phyloP scores from a whole-genome alignment of 805 yeast genomes.

The Candida easanensis region DNA sequence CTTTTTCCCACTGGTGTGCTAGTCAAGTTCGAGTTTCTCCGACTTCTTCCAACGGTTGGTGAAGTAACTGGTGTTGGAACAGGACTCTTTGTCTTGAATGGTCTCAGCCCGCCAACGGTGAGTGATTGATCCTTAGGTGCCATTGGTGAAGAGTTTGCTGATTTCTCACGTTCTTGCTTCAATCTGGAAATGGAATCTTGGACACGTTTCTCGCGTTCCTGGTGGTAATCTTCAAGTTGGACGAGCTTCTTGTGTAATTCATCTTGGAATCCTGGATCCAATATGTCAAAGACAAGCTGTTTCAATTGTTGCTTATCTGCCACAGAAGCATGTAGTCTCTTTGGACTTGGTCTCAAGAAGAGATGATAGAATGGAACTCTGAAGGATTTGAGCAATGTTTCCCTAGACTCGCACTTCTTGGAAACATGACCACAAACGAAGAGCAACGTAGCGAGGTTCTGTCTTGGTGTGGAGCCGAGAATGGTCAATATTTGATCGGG shows the following conservation, averaged over 20 bases:
- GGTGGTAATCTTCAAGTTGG: slow-evolving; percentile 17
- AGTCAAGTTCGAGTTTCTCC: slow-evolving; percentile 16
- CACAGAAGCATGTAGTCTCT: slow-evolving; percentile 5
- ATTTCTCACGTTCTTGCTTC: slow-evolving; percentile 10
- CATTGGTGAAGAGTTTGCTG: slow-evolving; percentile 8
- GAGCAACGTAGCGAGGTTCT: slow-evolving; percentile 27
- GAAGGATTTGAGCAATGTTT: slow-evolving; percentile 6
- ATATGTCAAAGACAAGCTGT: slow-evolving; percentile 15
- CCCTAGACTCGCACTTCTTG: slow-evolving; percentile 4
- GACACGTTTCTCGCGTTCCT: slow-evolving; percentile 17
- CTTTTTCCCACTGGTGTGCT: slow-evolving; percentile 13
- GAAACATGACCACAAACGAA: slow-evolving; percentile 21
- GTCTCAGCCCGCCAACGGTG: slow-evolving; percentile 20
- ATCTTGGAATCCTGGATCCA: slow-evolving; percentile 9
- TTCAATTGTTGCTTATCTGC: slow-evolving; percentile 12
- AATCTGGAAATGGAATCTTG: slow-evolving; percentile 15
- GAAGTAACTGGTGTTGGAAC: slow-evolving; percentile 19
- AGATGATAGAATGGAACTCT: slow-evolving; percentile 27
- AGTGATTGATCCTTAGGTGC: slow-evolving; percentile 5
- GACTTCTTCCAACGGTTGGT: slow-evolving; percentile 17
- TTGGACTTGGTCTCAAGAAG: slow-evolving; percentile 25
- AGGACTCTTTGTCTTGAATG: slow-evolving; percentile 26
- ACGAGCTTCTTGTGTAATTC: slow-evolving; percentile 14
- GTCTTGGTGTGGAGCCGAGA: slow-evolving; percentile 29
- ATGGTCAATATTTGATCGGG: slow-evolving; percentile 9